These are phyloP conservation scores for Allantophomopsis lycopodina DNA, from an alignment of 2,329 filamentous ascomycete species.

Conservation along the genomic window DNA sequence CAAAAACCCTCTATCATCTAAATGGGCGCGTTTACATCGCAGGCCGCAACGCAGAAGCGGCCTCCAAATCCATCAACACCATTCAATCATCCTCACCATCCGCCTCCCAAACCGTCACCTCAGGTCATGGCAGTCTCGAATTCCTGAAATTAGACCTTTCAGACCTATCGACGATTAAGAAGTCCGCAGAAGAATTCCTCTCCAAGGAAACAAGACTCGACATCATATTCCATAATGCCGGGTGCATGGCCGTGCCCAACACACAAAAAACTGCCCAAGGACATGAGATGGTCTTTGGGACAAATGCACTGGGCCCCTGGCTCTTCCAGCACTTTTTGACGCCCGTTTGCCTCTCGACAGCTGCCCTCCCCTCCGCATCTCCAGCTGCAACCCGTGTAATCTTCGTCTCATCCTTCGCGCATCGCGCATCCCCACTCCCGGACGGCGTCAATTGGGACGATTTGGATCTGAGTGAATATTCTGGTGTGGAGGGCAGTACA, in stretches of 20 bases:
- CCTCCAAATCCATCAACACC: conserved; percentile 19
- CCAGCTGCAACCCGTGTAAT: conserved; percentile 14
- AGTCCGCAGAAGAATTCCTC: conserved; percentile 18
- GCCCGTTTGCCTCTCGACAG: conserved; percentile 16
- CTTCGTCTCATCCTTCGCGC: conserved; percentile 16
- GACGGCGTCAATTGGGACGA: neutral
- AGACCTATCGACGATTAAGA: conserved; percentile 22
- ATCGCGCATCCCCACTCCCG: conserved; percentile 5
- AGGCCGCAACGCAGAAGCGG: conserved; percentile 23
- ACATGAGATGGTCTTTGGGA: conserved; percentile 19
- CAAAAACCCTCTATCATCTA: conserved; percentile 20
- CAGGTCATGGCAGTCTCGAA: conserved; percentile 16
- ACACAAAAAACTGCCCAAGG: conserved; percentile 16
- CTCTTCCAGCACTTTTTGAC: conserved; percentile 20
- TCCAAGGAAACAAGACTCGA: conserved; percentile 19
- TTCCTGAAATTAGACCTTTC: conserved; percentile 22
- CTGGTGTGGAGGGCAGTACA: neutral
- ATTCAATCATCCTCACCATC: conserved; percentile 15
- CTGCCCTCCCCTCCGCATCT: conserved; percentile 4
- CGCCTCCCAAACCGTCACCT: neutral
- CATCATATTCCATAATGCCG: conserved; percentile 23
- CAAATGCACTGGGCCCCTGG: conserved; percentile 19
- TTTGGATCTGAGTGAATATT: neutral
- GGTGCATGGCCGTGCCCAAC: conserved; percentile 18
- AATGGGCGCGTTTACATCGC: conserved; percentile 27